Percentiles rank a stretch among this genome's conserved stretches.
Evolutionary conservation across 257 asterid species (phyloP).

Genomic region (Ligustrum vulgare): DNA sequence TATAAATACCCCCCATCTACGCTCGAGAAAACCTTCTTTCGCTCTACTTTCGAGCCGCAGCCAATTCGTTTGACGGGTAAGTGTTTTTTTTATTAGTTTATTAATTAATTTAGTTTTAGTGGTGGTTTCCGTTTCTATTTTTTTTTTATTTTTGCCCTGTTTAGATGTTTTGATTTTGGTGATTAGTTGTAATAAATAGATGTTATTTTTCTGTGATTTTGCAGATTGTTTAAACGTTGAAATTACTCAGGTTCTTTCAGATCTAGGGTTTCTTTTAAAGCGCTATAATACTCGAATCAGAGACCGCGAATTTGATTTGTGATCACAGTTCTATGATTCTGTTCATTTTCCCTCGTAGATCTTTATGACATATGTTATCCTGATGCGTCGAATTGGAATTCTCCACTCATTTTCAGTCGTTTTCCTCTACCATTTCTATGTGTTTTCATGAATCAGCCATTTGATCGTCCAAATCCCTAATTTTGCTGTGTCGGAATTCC

Average conservation of each 20-base stretch:
- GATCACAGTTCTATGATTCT: conserved; percentile 27
- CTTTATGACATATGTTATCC: conserved; percentile 44
- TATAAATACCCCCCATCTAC: conserved; percentile 42
- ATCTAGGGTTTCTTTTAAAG: conserved; percentile 13
- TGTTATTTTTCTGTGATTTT: conserved; percentile 7
- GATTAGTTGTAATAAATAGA: conserved; percentile 4
- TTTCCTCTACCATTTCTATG: conserved; percentile 84
- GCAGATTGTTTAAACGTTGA: conserved; percentile 23
- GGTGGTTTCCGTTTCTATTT: neutral
- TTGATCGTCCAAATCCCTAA: neutral
- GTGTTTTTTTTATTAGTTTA: neutral
- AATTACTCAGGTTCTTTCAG: conserved; percentile 13
- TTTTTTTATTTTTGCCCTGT: neutral
- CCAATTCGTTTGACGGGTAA: neutral
- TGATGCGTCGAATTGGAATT: conserved; percentile 63
- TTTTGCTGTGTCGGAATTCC: neutral
- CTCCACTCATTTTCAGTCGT: conserved; percentile 92
- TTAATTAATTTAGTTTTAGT: neutral
- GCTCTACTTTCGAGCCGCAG: neutral
- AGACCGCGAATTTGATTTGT: neutral
- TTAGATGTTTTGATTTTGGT: conserved; percentile 1
- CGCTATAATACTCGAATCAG: neutral
- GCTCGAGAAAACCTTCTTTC: conserved; percentile 7
- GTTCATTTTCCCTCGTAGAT: conserved; percentile 22
- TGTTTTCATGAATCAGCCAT: conserved; percentile 64